Evolutionary conservation across 1,284 basidiomycete species (phyloP).

Genomic region (Exobasidium rhododendri): DNA sequence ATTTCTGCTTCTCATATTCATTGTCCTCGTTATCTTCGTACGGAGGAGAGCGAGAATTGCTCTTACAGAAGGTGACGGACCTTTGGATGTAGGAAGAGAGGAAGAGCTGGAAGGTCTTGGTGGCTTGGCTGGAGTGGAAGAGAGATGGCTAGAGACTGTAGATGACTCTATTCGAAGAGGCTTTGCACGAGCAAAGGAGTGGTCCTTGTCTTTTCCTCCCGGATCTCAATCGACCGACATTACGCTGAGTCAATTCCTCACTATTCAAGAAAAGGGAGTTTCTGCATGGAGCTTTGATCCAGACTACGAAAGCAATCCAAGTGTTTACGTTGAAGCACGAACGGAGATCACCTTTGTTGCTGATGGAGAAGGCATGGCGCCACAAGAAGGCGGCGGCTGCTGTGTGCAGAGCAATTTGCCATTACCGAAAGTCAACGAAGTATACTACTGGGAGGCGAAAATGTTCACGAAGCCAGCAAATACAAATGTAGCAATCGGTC

Average conservation of each 20-base stretch:
- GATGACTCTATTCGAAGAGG: slow-evolving; percentile 67
- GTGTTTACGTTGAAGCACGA: slow-evolving; percentile 49
- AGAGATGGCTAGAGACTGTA: slow-evolving; percentile 84
- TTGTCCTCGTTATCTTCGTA: slow-evolving; percentile 45
- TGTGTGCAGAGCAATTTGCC: slow-evolving; percentile 53
- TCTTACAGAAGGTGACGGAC: slow-evolving; percentile 82
- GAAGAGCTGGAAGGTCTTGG: slow-evolving; percentile 71
- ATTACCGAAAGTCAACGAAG: slow-evolving; percentile 53
- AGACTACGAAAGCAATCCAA: slow-evolving; percentile 52
- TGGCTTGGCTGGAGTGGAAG: slow-evolving; percentile 83
- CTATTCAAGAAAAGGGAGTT: slow-evolving; percentile 55
- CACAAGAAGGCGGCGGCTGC: slow-evolving; percentile 51
- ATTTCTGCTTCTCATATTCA: slow-evolving; percentile 63
- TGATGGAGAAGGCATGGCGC: slow-evolving; percentile 52
- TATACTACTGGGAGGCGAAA: slow-evolving; percentile 56
- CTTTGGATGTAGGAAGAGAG: slow-evolving; percentile 85
- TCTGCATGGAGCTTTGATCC: slow-evolving; percentile 54
- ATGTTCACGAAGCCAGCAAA: slow-evolving; percentile 53
- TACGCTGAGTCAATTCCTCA: slow-evolving; percentile 52
- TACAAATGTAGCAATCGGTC: slow-evolving; percentile 47
- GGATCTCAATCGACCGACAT: slow-evolving; percentile 49
- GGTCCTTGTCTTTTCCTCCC: slow-evolving; percentile 48
- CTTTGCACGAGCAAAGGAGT: slow-evolving; percentile 85
- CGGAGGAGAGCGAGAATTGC: slow-evolving; percentile 53
- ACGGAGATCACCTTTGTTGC: slow-evolving; percentile 54